Base-by-base conservation (phyloP, 78 protist genomes). In the Pigoraptor vietnamica region DNA sequence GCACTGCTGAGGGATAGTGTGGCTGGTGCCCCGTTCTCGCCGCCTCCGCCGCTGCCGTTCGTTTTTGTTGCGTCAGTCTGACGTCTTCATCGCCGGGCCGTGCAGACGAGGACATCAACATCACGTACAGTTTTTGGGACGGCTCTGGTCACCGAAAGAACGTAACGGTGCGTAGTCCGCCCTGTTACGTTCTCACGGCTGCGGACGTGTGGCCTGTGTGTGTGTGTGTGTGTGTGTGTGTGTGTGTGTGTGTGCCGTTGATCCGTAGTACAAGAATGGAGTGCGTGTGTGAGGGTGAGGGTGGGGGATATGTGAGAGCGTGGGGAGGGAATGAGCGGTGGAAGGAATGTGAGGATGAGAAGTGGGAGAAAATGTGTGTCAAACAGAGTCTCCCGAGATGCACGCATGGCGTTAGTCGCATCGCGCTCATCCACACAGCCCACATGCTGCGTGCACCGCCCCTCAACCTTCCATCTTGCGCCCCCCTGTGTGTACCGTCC, bases 51-150 rank as follows among this genome's bases (percentile, higher is more conserved):
- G n/a, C n/a, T 37, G 6, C 37, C 23, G 25, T 89, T 37, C 29
- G 24, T 37, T 37, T 89, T 6, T 37, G 6, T 21, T 34, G n/a
- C 0, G 1, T 90, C 32, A 14, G 24, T 87, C 56, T 32, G 82
- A 23, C 56, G n/a, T 87, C 33, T 23, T 2, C 2, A 6, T 38
- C 82, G 10, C 2, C 1, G 23, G 19, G 38, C 21, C 21, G 2
- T 39, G 90, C 25, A 92, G 92, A 89, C 33, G 99, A 98, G 38
- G 40, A 34, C 33, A 90, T 97, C 21, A 94, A 96, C 24, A 92
- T 98, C 21, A 92, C 95, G 6, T 98, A 95, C 90, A 83, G 93
- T 33, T 97, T 90, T 91, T 98, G 99, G 99, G 99, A 98, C 86
- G 99, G 99, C 0, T 48, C 95, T 29, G 99, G 99, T 38, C 98